These are phyloP conservation scores for Cutaneotrichosporon sp. DNA, from an alignment of 1,284 basidiomycete genomes.

Conservation along the genomic window DNA sequence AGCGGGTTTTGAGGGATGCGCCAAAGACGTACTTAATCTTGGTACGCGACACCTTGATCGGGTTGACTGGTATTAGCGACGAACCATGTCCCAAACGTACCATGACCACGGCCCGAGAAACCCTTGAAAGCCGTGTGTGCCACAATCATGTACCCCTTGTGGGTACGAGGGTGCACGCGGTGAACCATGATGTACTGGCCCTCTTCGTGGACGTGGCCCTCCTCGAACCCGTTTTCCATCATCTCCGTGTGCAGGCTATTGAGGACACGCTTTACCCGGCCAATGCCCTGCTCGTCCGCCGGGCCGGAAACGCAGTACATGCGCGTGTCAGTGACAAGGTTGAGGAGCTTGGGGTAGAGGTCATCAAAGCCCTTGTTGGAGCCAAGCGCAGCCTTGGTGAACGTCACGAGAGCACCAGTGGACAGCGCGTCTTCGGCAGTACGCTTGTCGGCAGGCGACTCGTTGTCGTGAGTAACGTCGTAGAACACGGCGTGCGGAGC, in stretches of 20 bases:
- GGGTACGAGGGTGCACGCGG: slow-evolving; percentile 80
- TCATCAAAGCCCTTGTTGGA: slow-evolving; percentile 95
- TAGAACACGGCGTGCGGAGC: slow-evolving; percentile 85
- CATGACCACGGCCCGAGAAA: slow-evolving; percentile 67
- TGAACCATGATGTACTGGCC: slow-evolving; percentile 89
- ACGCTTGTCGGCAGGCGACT: slow-evolving; percentile 78
- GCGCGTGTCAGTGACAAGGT: slow-evolving; percentile 77
- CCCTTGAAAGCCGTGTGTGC: slow-evolving; percentile 87
- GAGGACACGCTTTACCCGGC: slow-evolving; percentile 70
- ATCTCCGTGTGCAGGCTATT: slow-evolving; percentile 87
- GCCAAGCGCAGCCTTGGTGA: slow-evolving; percentile 77
- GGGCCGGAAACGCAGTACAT: slow-evolving; percentile 61
- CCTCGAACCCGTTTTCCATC: slow-evolving; percentile 70
- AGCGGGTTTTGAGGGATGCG: slow-evolving; percentile 63
- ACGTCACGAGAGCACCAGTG: slow-evolving; percentile 79
- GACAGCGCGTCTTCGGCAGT: slow-evolving; percentile 89
- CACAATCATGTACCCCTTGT: slow-evolving; percentile 83
- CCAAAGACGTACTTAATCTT: slow-evolving; percentile 75
- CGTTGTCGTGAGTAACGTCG: slow-evolving; percentile 93
- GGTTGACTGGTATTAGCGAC: slow-evolving; percentile 57
- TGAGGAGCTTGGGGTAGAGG: slow-evolving; percentile 82
- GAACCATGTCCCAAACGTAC: slow-evolving; percentile 50
- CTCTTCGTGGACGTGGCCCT: slow-evolving; percentile 93
- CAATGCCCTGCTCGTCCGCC: slow-evolving; percentile 56
- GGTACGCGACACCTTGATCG: slow-evolving; percentile 73